A percentile compares a stretch with the other conserved stretches of the same genome.
Evolutionary conservation across 257 asterid species (phyloP).

Genomic region (Datura wrightii): DNA sequence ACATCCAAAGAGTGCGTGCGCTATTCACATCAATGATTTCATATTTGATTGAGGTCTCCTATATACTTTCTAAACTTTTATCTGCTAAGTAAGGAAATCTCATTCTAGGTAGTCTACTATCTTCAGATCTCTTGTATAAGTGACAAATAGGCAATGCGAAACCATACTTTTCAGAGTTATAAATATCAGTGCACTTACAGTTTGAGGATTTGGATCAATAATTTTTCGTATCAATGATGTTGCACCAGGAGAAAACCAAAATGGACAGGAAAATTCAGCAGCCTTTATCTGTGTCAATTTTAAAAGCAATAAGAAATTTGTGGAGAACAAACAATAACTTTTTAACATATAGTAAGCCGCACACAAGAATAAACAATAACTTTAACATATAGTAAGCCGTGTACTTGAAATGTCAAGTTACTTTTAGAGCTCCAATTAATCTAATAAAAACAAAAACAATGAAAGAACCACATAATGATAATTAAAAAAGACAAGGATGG

Average conservation of each 20-base stretch:
- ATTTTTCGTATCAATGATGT: conserved; percentile 68
- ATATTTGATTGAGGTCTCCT: conserved; percentile 20
- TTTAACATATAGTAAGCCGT: conserved; percentile 19
- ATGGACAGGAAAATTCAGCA: conserved; percentile 87
- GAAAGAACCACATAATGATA: neutral
- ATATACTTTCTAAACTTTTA: neutral
- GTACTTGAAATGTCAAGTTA: neutral
- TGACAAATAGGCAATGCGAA: neutral
- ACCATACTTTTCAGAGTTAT: neutral
- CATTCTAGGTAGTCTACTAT: neutral
- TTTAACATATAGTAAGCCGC: conserved; percentile 18
- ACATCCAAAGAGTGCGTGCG: neutral
- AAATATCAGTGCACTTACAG: conserved; percentile 57
- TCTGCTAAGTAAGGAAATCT: neutral
- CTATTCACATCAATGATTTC: neutral
- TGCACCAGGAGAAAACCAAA: conserved; percentile 84
- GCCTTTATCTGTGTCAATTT: conserved; percentile 65
- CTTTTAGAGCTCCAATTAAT: neutral
- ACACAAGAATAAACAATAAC: neutral
- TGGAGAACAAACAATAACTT: neutral
- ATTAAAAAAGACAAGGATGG: neutral
- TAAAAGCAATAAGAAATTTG: conserved; percentile 35
- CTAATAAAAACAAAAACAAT: neutral
- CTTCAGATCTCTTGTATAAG: neutral
- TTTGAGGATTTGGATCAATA: conserved; percentile 83